Conservation (phyloP, 2,329 filamentous ascomycete species). For the Colletotrichum theobromicola region DNA sequence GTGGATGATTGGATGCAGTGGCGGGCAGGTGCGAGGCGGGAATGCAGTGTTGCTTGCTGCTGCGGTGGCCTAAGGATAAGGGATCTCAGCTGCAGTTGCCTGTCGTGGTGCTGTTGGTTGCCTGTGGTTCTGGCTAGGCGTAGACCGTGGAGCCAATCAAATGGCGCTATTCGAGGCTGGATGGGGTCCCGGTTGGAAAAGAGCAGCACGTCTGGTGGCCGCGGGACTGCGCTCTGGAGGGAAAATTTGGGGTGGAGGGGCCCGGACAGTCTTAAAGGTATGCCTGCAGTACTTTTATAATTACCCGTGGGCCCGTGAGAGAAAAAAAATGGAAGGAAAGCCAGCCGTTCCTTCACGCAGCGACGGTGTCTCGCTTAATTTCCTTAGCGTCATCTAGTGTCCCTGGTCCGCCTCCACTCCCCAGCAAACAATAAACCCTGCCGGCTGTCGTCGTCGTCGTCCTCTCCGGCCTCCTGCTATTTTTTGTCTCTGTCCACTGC, state of each 20-base stretch:
- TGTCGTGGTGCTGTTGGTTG: not conserved
- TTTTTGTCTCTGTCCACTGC: not conserved
- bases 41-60: conserved; percentile 18
- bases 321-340: conserved; percentile 23
- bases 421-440: conserved; percentile 22
- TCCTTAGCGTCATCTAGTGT: conserved; percentile 22
- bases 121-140: not conserved
- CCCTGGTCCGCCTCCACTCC: conserved; percentile 20
- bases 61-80: not conserved
- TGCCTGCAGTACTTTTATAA: conserved; percentile 25
- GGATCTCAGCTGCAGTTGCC: not conserved
- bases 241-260: conserved; percentile 23
- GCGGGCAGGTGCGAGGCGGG: conserved; percentile 17
- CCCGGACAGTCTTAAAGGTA: conserved; percentile 22
- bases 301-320: conserved; percentile 23
- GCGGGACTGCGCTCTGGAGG: conserved; percentile 22
- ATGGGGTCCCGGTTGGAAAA: conserved; percentile 13
- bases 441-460: conserved; percentile 1
- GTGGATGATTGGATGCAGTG: conserved; percentile 8
- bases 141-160: not conserved
- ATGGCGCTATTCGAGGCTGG: not conserved
- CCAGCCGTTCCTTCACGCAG: conserved; percentile 23
- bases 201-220: conserved; percentile 13
- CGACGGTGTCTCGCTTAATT: conserved; percentile 22
- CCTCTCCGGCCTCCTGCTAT: not conserved